These are phyloP conservation scores for Ampelocalamus luodianensis DNA, from an alignment of 176 grass and related monocot genomes.

Conservation along the genomic window DNA sequence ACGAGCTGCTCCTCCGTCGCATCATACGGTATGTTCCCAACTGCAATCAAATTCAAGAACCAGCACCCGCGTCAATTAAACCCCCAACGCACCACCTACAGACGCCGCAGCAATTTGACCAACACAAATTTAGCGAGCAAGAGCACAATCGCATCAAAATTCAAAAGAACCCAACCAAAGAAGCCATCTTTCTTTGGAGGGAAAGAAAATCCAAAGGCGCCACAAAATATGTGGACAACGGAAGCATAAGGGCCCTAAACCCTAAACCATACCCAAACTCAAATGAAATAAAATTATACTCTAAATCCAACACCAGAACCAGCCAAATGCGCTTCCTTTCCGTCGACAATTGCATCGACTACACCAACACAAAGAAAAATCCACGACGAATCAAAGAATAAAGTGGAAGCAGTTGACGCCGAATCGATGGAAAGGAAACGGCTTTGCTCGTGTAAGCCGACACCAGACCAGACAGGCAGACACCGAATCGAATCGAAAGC, in stretches of 20 bases:
- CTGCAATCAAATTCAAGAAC: constrained; percentile 53
- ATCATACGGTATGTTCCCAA: constrained; percentile 93
- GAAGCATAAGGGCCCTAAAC: constrained; percentile 3
- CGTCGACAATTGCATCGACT: background rate
- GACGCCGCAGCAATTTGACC: background rate
- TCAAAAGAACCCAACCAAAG: background rate
- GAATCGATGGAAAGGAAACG: background rate
- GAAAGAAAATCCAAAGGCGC: background rate
- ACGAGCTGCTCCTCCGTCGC: constrained; percentile 92
- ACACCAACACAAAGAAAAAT: background rate
- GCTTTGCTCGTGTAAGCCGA: background rate
- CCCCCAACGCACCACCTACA: background rate
- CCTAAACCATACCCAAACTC: constrained; percentile 28
- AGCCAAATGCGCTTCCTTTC: background rate
- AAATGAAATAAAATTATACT: background rate
- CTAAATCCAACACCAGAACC: background rate
- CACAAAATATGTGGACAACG: background rate
- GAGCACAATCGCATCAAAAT: constrained; percentile 11
- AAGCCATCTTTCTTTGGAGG: background rate
- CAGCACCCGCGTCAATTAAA: constrained; percentile 21
- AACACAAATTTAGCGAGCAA: background rate
- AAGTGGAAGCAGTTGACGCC: background rate
- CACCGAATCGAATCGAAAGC: background rate
- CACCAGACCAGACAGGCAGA: background rate
- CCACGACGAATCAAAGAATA: background rate